These are phyloP conservation scores for Coccomyxa sp. DNA, from an alignment of 139 green algal species.

Conservation along the genomic window DNA sequence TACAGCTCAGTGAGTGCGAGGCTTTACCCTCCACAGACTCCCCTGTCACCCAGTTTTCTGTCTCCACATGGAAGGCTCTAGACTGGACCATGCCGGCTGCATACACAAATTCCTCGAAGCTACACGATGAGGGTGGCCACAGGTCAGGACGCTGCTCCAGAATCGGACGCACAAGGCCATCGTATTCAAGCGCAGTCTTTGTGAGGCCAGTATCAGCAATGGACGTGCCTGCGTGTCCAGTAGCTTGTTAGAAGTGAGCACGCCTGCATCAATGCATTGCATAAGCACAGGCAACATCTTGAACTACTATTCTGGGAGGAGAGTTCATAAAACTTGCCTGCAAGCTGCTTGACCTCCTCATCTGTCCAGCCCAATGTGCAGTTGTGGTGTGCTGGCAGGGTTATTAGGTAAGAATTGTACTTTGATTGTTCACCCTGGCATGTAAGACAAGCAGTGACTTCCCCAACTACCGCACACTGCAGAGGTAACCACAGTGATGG, in stretches of 20 bases:
- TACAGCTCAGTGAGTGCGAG: too few relatives aligned
- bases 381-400: slow-evolving; percentile 3
- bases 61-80: slow-evolving; percentile 62
- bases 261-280: background rate
- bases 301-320: background rate
- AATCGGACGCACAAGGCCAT: slow-evolving; percentile 22
- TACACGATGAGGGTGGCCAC: slow-evolving; percentile 20
- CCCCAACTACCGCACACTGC: too few relatives aligned
- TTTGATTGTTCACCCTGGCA: too few relatives aligned
- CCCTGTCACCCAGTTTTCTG: slow-evolving; percentile 64
- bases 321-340: background rate
- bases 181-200: slow-evolving; percentile 6
- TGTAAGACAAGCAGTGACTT: too few relatives aligned
- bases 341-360: background rate
- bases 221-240: slow-evolving; percentile 11
- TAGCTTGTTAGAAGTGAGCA: background rate
- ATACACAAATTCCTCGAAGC: slow-evolving; percentile 31
- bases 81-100: slow-evolving; percentile 60
- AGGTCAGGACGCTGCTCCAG: slow-evolving; percentile 25
- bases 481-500: too few relatives aligned
- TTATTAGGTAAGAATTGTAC: background rate
- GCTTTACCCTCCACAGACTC: slow-evolving; percentile 11
- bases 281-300: background rate
- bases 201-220: background rate
- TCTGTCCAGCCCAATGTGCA: slow-evolving; percentile 39